Percentiles rank a stretch among this genome's conserved stretches.
Evolutionary conservation across 805 yeast species (phyloP).

Genomic region (Zygoascus flipseniorum): DNA sequence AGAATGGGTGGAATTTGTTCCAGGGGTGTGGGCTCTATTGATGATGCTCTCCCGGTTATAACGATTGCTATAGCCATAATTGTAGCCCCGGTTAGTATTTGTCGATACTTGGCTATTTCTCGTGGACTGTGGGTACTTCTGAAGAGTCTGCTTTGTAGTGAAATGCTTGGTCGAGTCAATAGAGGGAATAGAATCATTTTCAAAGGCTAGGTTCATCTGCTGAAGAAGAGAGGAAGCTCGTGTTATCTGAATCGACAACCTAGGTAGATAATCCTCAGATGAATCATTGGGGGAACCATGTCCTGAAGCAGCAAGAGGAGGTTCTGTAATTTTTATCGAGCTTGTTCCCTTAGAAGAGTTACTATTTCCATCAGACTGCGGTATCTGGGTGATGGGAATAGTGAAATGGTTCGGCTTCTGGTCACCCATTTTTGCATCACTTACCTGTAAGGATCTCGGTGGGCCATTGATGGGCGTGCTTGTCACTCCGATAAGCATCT

Average conservation of each 20-base stretch:
- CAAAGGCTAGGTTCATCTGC: background rate
- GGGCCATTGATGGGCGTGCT: background rate
- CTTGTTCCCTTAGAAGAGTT: background rate
- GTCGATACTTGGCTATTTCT: background rate
- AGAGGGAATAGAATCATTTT: background rate
- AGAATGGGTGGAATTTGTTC: background rate
- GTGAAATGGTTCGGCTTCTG: background rate
- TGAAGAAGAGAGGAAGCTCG: background rate
- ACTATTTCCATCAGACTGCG: background rate
- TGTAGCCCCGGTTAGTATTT: background rate
- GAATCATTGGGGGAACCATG: background rate
- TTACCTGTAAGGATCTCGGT: too few species aligned
- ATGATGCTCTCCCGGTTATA: background rate
- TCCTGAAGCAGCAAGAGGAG: background rate
- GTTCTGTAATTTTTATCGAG: background rate
- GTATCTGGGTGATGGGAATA: background rate
- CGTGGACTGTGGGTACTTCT: background rate
- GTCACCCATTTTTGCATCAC: background rate
- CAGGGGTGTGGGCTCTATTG: background rate
- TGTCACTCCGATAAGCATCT: background rate
- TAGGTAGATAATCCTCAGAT: background rate
- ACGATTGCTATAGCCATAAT: background rate
- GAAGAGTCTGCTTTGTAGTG: background rate
- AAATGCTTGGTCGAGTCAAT: background rate
- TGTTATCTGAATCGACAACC: background rate